Conservation (phyloP, 371 early-diverging fungal genomes). For the Mucor plumbeus region DNA sequence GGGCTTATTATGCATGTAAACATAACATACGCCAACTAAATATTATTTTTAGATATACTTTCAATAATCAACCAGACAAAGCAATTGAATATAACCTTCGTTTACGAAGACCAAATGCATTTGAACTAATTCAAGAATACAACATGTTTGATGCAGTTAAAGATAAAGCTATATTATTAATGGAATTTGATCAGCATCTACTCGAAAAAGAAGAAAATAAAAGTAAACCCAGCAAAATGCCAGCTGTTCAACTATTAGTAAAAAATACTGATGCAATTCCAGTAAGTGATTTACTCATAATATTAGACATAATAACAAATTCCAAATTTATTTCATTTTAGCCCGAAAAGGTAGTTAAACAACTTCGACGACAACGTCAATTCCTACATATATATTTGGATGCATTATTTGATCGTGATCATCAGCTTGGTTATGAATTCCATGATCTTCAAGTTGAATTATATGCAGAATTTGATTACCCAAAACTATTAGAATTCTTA, state of each 20-base stretch:
- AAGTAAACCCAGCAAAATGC: conserved; percentile 44
- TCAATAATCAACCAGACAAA: conserved; percentile 73
- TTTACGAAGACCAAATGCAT: conserved; percentile 70
- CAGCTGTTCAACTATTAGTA: conserved; percentile 80
- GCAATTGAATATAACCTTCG: conserved; percentile 85
- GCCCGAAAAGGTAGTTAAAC: conserved; percentile 71
- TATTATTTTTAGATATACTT: conserved; percentile 60
- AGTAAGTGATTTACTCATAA: conserved; percentile 36
- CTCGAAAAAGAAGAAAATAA: conserved; percentile 34
- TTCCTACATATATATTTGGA: conserved; percentile 89
- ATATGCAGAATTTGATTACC: conserved; percentile 89
- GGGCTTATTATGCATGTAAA: conserved; percentile 19
- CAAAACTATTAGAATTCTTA: conserved; percentile 82
- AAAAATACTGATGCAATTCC: conserved; percentile 86
- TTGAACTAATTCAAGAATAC: conserved; percentile 76
- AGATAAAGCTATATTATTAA: conserved; percentile 75
- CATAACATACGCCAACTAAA: not conserved
- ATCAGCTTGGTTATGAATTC: conserved; percentile 77
- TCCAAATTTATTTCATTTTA: conserved; percentile 21
- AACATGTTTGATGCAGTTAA: conserved; percentile 82
- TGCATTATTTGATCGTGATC: conserved; percentile 79
- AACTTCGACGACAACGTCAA: conserved; percentile 57
- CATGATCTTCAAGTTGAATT: conserved; percentile 89
- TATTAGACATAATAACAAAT: too few relatives aligned
- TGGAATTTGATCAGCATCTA: conserved; percentile 83